Conservation (phyloP, 352 stramenopile species). For the Phytophthora foliorum region DNA sequence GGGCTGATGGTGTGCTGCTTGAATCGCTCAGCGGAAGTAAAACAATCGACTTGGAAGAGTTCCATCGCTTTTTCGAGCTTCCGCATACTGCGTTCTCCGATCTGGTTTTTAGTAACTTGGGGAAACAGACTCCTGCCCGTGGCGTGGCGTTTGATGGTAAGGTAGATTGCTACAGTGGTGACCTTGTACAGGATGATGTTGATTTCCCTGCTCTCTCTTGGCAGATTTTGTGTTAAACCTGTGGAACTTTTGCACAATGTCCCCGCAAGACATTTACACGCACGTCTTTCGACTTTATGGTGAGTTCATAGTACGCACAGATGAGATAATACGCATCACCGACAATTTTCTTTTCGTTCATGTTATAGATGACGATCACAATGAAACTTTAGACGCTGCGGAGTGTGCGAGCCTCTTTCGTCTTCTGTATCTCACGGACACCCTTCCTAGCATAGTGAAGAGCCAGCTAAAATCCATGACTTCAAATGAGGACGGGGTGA, state of each 20-base stretch:
- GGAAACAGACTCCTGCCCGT: constrained; percentile 48
- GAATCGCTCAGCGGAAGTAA: constrained; percentile 48
- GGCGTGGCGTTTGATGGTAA: constrained; percentile 57
- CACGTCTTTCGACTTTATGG: constrained; percentile 64
- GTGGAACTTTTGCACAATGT: constrained; percentile 75
- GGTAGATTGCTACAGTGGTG: background rate
- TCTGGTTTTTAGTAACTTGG: constrained; percentile 63
- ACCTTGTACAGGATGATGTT: background rate
- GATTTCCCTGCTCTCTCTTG: background rate
- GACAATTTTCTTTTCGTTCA: background rate
- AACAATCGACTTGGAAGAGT: constrained; percentile 65
- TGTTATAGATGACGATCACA: constrained; percentile 56
- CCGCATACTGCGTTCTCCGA: constrained; percentile 56
- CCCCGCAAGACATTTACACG: constrained; percentile 39
- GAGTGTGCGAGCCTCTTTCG: constrained; percentile 67
- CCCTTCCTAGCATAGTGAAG: constrained; percentile 45
- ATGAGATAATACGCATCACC: background rate
- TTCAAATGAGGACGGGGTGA: constrained; percentile 38
- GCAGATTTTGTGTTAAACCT: constrained; percentile 66
- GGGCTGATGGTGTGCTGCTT: background rate
- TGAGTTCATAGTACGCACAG: background rate
- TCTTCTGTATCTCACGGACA: constrained; percentile 57
- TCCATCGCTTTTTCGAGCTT: constrained; percentile 53
- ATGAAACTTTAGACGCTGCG: constrained; percentile 47
- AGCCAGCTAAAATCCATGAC: constrained; percentile 47